phyloP scores from a whole-genome alignment of 805 yeast species.

The Candida easanensis region DNA sequence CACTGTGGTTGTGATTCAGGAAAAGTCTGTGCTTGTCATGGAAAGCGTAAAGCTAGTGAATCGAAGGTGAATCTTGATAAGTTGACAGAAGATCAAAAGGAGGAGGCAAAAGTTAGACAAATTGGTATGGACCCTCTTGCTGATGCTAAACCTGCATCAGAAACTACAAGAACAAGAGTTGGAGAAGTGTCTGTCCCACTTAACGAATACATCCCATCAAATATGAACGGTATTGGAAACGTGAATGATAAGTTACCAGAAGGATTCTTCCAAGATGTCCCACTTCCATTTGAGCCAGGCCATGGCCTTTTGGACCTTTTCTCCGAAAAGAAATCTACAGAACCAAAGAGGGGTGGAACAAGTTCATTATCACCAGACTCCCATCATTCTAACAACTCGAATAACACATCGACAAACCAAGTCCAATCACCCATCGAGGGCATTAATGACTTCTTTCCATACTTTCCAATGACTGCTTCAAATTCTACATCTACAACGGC shows the following conservation, averaged over 20 bases:
- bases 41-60: slow-evolving; percentile 16
- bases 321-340: slow-evolving; percentile 2
- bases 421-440: slow-evolving; percentile 8
- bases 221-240: slow-evolving; percentile 31
- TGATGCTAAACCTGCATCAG: slow-evolving; percentile 25
- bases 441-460: slow-evolving; percentile 12
- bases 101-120: slow-evolving; percentile 17
- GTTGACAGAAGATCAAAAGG: background rate
- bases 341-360: background rate
- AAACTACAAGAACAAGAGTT: slow-evolving; percentile 28
- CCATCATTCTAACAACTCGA: background rate
- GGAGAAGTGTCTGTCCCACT: slow-evolving; percentile 39
- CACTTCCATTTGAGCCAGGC: slow-evolving; percentile 33
- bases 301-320: slow-evolving; percentile 42
- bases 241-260: slow-evolving; percentile 24
- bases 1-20: slow-evolving; percentile 29
- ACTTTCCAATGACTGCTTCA: slow-evolving; percentile 5
- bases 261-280: slow-evolving; percentile 32
- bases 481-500: slow-evolving; percentile 1
- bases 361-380: slow-evolving; percentile 7
- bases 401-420: background rate
- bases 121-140: slow-evolving; percentile 30
- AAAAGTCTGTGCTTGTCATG: slow-evolving; percentile 28
- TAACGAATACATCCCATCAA: slow-evolving; percentile 35
- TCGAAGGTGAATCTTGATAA: background rate